Conservation (phyloP, 495 filamentous ascomycete genomes). For the Penicillium daleae region DNA sequence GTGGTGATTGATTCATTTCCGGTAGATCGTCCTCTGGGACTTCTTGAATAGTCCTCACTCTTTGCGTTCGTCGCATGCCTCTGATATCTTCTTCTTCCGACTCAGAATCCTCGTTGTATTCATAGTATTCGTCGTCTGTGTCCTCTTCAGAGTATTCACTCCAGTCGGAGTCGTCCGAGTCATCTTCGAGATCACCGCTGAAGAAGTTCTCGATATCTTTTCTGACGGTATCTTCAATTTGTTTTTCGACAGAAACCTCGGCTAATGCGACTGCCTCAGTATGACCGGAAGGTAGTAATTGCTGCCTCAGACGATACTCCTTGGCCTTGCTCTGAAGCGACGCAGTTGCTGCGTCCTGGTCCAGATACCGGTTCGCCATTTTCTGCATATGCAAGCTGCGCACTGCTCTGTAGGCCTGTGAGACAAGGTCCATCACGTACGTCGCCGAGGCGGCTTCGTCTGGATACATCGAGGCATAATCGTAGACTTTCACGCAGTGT, state of each 20-base stretch:
- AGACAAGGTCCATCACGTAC: conserved; percentile 21
- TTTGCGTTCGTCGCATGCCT: background rate
- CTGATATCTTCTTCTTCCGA: conserved; percentile 11
- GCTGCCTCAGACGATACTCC: background rate
- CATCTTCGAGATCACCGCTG: conserved; percentile 13
- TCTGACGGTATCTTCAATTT: background rate
- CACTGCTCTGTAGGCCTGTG: conserved; percentile 22
- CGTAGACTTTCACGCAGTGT: conserved; percentile 21
- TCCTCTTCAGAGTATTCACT: conserved; percentile 16
- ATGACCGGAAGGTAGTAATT: background rate
- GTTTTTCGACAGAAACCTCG: background rate
- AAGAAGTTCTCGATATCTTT: conserved; percentile 1
- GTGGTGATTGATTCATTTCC: background rate
- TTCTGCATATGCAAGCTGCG: conserved; percentile 22
- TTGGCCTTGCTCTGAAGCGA: conserved; percentile 9
- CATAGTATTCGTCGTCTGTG: conserved; percentile 24
- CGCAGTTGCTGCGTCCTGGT: conserved; percentile 9
- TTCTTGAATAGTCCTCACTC: conserved; percentile 4
- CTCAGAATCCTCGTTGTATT: conserved; percentile 18
- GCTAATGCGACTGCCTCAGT: background rate
- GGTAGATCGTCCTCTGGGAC: conserved; percentile 2
- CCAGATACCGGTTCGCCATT: conserved; percentile 8
- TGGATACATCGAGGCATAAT: conserved; percentile 11
- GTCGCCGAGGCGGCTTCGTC: conserved; percentile 13
- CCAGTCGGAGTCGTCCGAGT: conserved; percentile 20